Evolutionary conservation across 148 eudicot genomes (phyloP).

Genomic region (Amaranthus hypochondriacus): DNA sequence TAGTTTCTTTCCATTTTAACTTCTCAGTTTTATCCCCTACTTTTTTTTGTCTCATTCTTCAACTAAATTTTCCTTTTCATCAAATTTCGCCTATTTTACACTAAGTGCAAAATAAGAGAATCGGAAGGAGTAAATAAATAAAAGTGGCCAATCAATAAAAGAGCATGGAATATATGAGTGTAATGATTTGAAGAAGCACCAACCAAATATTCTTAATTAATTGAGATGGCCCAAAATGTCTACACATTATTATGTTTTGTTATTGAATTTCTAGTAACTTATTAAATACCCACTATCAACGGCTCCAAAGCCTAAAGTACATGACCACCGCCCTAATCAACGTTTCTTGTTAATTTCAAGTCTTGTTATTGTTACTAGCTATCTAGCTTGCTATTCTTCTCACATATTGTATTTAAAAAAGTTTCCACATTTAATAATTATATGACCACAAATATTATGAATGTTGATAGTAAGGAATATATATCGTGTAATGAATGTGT

Average conservation of each 20-base stretch:
- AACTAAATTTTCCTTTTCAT: no score
- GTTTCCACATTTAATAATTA: slow-evolving; percentile 8
- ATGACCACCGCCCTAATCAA: slow-evolving; percentile 13
- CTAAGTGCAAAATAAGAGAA: no score
- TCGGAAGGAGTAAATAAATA: no score
- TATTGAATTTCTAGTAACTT: background rate
- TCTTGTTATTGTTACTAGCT: background rate
- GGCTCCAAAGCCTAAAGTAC: slow-evolving; percentile 13
- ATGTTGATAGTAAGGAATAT: background rate
- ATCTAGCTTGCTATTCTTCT: background rate
- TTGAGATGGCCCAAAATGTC: slow-evolving; percentile 13
- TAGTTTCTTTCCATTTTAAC: no score
- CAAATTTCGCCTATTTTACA: no score
- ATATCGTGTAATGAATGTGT: no score
- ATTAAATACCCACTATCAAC: slow-evolving; percentile 17
- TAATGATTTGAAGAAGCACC: slow-evolving; percentile 13
- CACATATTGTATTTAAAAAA: background rate
- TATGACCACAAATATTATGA: slow-evolving; percentile 3
- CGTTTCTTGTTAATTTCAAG: background rate
- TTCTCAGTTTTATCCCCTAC: no score
- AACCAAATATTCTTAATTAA: background rate
- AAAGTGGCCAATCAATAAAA: slow-evolving; percentile 16
- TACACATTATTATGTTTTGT: background rate
- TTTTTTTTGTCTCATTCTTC: no score
- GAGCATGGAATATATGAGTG: slow-evolving; percentile 9